Evolutionary conservation across 2,329 filamentous ascomycete genomes (phyloP), one percentile per base, ranked within the genome.

Genomic region (Ophiocordyceps camponoti-rufipedis): DNA sequence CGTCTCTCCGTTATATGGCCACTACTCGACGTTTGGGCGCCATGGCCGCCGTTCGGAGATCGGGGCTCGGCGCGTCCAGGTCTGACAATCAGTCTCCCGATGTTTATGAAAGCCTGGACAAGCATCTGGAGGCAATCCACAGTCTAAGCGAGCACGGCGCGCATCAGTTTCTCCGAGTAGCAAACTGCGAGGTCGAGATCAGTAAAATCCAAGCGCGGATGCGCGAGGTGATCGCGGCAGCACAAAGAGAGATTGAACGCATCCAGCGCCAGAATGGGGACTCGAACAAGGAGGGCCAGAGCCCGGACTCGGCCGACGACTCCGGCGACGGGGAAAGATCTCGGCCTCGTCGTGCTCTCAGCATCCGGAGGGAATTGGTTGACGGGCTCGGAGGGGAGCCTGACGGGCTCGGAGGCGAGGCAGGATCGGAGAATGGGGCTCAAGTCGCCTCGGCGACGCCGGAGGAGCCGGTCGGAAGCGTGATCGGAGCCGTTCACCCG

Each of bases 141-240:
- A 73, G 72, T 46, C 75, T 87, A 54, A 93, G 85, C 58, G 88
- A 95, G 63, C 79, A 80, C 45, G 88, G 83, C 3, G 88, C 88
- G 0, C 87, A 94, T 56, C 85, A 93, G 55, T 86, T 91, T 49
- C 69, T 95, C n/a, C 78, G 88, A 23, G 82, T 87, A 45, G 88
- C 87, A 11, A 82, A 91, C 55, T 94, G 88, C 61, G 72, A 69
- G n/a, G 72, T 76, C 16, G 85, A 94, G 59, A 72, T 94, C 38
- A 68, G 70, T 28, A 80, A 77, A 42, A 81, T 88, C 45, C 75
- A 78, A 55, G 67, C 70, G 47, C 75, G 77, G 14, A 72, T 93
- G 41, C 63, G 64, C 9, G 71, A 80, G 46, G 77, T 86, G 1
- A 67, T 78, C 44, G 71, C 74, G 31, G 64, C 75, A 45, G 77